Conservation (phyloP, 768 basidiomycete genomes). For the Mycena venus region DNA sequence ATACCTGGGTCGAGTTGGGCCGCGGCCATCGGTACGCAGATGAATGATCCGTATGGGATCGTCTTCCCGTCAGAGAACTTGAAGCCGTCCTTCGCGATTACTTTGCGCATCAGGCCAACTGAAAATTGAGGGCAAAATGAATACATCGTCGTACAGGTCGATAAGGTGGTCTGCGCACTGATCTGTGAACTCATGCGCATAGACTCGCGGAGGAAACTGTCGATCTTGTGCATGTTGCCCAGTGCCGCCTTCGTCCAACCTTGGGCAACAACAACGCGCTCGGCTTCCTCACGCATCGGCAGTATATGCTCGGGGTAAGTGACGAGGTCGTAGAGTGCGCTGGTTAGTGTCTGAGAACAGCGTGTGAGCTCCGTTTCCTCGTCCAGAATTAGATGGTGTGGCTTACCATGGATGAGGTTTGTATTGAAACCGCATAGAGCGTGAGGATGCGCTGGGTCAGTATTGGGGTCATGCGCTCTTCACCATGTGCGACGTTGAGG, state of each 20-base stretch:
- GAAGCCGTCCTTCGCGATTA: conserved; percentile 42
- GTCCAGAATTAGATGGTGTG: too few species aligned
- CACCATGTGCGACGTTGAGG: conserved; percentile 44
- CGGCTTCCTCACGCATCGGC: conserved; percentile 42
- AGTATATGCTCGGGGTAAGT: conserved; percentile 35
- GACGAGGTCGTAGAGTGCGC: conserved; percentile 34
- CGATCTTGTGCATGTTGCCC: conserved; percentile 44
- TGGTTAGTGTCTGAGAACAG: conserved; percentile 30
- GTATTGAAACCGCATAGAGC: conserved; percentile 52
- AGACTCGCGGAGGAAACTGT: conserved; percentile 34
- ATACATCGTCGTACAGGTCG: too few species aligned
- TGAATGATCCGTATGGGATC: conserved; percentile 45
- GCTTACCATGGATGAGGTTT: too few species aligned
- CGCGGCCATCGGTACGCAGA: conserved; percentile 33
- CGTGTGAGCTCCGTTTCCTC: too few species aligned
- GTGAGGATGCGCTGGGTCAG: conserved; percentile 48
- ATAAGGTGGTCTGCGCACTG: not conserved
- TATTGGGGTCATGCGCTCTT: conserved; percentile 39
- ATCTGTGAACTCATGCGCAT: conserved; percentile 33
- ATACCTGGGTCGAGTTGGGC: not conserved
- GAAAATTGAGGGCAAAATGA: too few species aligned
- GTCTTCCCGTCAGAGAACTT: conserved; percentile 53
- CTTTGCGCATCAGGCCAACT: conserved; percentile 46
- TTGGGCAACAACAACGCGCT: conserved; percentile 35
- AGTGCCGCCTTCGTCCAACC: conserved; percentile 52